Base-by-base conservation (phyloP, 2,329 filamentous ascomycete genomes). In the Lachnum nothofagi region DNA sequence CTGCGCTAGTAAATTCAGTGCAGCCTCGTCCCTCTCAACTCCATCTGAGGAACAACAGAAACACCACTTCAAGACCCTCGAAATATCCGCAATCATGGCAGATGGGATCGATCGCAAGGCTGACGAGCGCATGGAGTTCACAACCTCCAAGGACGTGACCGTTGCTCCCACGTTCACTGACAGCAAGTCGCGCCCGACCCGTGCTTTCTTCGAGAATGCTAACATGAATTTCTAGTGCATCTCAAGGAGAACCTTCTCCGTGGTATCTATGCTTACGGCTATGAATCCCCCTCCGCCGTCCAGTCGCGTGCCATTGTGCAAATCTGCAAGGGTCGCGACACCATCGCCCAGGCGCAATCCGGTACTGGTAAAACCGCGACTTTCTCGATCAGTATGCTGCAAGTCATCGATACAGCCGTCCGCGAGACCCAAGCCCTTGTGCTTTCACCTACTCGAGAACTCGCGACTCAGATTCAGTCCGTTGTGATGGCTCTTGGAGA, bases 401-500 rank as follows among this genome's bases (percentile, higher is more conserved):
- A 96, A 68, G 88, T 95, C 64, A 95, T 96, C 72, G 90, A 95
- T 67, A 95, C 91, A 6, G 88, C 87, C 34, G 85, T 95, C 46
- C 86, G 90, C 62, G 88, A 95, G 72, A 93, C 88, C 31, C 91
- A 96, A 75, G 93, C 93, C 4, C 83, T 98, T 38, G 91, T 98
- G 8, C 82, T 98, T 7, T 96, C 93, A 3, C 93, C 93, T 2
- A 97, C 91, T 17, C 89, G 93, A 67, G 93, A 98, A 78, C 77
- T 98, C 57, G 93, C 93, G 39, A 96, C 91, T 23, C 93, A 98
- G 72, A 98, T 98, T 58, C 93, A 98, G 72, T 95, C 89, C 29
- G 93, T 98, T 51, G 87, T 98, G 61, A 95, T 97, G 83, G 93
- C 93, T n/a, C 81, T 98, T n/a, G 93, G 93, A 58, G 93, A 98